Conservation (phyloP, 345 rosid genomes). For the Salix arbutifolia region DNA sequence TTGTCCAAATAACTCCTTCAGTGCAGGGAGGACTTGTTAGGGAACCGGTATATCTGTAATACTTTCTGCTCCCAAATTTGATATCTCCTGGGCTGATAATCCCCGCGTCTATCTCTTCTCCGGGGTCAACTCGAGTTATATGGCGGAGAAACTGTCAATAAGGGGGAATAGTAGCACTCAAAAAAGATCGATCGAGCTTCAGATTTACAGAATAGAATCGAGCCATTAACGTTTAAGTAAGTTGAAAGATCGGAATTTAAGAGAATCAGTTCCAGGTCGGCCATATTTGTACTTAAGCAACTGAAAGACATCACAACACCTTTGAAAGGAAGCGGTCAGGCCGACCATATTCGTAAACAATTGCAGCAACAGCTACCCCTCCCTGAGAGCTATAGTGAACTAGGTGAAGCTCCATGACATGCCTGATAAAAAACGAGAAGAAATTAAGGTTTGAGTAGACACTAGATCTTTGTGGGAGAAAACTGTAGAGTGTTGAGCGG, state of each 20-base stretch:
- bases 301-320: slow-evolving; percentile 27
- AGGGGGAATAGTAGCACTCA: not conserved
- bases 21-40: slow-evolving; percentile 75
- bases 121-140: slow-evolving; percentile 25
- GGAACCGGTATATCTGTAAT: slow-evolving; percentile 65
- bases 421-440: slow-evolving; percentile 21
- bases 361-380: slow-evolving; percentile 44
- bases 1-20: slow-evolving; percentile 71
- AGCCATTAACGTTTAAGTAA: not conserved
- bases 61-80: slow-evolving; percentile 45
- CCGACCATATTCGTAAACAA: slow-evolving; percentile 50
- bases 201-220: not conserved
- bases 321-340: slow-evolving; percentile 49
- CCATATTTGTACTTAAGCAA: not conserved
- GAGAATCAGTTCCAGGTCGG: too few relatives aligned
- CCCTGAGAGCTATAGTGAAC: slow-evolving; percentile 43
- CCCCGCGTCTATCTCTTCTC: slow-evolving; percentile 32
- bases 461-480: not conserved
- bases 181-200: not conserved
- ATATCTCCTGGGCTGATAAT: slow-evolving; percentile 47
- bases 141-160: slow-evolving; percentile 38
- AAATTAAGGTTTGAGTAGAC: too few relatives aligned
- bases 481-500: not conserved
- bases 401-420: slow-evolving; percentile 55
- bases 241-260: not conserved